Evolutionary conservation across 495 filamentous ascomycete genomes (phyloP), one percentile per base, ranked within the genome.

Genomic region (Aspergillus nanangensis): DNA sequence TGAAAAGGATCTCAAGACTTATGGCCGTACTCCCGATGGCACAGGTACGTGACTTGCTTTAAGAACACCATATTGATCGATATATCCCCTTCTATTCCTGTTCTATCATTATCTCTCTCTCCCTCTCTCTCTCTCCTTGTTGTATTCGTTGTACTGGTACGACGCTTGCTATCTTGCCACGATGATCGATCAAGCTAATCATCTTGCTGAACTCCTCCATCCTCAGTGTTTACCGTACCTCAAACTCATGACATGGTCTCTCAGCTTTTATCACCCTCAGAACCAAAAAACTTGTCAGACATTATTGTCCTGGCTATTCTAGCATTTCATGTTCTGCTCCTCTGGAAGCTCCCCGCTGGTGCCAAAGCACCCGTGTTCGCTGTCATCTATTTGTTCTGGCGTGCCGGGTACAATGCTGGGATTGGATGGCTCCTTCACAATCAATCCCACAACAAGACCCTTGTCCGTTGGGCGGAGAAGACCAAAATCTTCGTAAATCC

Each of bases 171-270:
- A n/a, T n/a, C n/a, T n/a, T n/a, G n/a, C n/a, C n/a, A n/a, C n/a
- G n/a, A n/a, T n/a, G n/a, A n/a, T n/a, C n/a, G n/a, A n/a, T n/a
- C n/a, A n/a, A n/a, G n/a, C n/a, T n/a, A n/a, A n/a, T n/a, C n/a
- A n/a, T n/a, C n/a, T n/a, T n/a, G n/a, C n/a, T n/a, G n/a, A n/a
- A n/a, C n/a, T n/a, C n/a, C n/a, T n/a, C n/a, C n/a, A n/a, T n/a
- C n/a, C n/a, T n/a, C 53, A 98, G 93, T 93, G 42, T 98, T 98
- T 66, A 87, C 88, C 25, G 93, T 98, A 17, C 94, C 93, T 36
- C 85, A 89, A 51, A 98, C 93, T 34, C 89, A 96, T 75, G 93
- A 98, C 67, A 97, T 97, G 92, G 93, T 98, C 56, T 94, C 93
- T 41, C 93, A 96, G 64, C 78, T 98, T 15, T 78, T 98, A 49